Evolutionary conservation across 2,329 filamentous ascomycete genomes (phyloP), one percentile per base, ranked within the genome.

Genomic region (Escovopsis sp.): DNA sequence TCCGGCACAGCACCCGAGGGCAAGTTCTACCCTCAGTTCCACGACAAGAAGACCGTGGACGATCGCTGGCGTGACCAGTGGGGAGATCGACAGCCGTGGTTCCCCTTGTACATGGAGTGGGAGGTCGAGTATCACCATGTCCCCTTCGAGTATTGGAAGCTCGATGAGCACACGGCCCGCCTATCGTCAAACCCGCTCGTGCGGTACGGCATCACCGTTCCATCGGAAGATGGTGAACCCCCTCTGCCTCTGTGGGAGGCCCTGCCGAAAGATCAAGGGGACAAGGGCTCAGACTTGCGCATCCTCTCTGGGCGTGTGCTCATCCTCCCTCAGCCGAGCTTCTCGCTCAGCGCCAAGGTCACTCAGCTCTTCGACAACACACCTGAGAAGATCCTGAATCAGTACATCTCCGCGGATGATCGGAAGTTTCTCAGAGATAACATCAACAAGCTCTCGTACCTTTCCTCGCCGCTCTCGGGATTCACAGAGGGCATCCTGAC

Each of bases 21-120:
- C 32, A 37, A 39, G 8, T 39, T 30, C 12, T 42, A 40, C 30
- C 46, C 46, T 7, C 46, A 43, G 36, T 47, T 47, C 32, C 47
- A 48, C 38, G 47, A 48, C 35, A 38, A 12, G 1, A 6, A 28
- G 12, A 39, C 42, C 3, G 12, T 30, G 7, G 41, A 43, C 12
- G 33, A 40, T 19, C 35, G 36, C 36, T 46, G 49, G 52, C 46
- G 60, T 3, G 59, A 62, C 42, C 49, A 42, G 2, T 65, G 61
- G 62, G 48, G 43, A 2, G 41, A 55, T 26, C 49, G 45, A 0
- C 63, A 69, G 43, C 57, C 63, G 0, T 67, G 58, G 57, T 59
- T 59, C 19, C 65, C 66, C 0, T 52, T 68, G 1, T 69, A 58
- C 26, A 40, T 60, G 0, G 66, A 69, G 47, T 69, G 65, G 65